Percentiles rank a stretch among this genome's conserved stretches.
These are phyloP conservation scores for Beverwykella pulmonaria DNA, from an alignment of 495 filamentous ascomycete species.

Conservation along the genomic window DNA sequence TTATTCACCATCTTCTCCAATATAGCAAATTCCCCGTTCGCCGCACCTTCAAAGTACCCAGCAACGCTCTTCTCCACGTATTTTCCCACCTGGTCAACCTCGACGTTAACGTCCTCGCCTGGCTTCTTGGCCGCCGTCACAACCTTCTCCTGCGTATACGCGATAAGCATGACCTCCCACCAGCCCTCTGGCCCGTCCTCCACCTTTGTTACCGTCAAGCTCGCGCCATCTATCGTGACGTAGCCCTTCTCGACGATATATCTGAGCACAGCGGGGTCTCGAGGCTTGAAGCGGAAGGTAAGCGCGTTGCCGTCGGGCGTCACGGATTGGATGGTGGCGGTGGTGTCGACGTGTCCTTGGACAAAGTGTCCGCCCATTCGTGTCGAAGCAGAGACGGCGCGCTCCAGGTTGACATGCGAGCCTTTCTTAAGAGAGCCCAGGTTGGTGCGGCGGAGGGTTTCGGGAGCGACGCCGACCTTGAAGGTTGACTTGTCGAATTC, in stretches of 20 bases:
- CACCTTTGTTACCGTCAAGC: constrained; percentile 86
- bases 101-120: constrained; percentile 92
- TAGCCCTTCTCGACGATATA: constrained; percentile 98
- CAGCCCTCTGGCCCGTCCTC: constrained; percentile 63
- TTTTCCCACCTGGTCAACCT: constrained; percentile 98
- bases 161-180: constrained; percentile 98
- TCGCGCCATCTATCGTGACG: constrained; percentile 93
- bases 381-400: constrained; percentile 82
- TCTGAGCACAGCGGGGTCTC: constrained; percentile 64
- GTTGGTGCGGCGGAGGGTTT: constrained; percentile 95
- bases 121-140: constrained; percentile 77
- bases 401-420: constrained; percentile 83
- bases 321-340: constrained; percentile 68
- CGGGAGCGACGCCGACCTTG: constrained; percentile 93
- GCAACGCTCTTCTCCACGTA: constrained; percentile 94
- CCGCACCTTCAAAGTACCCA: constrained; percentile 62
- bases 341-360: constrained; percentile 94
- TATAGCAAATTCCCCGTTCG: constrained; percentile 61
- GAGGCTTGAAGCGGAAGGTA: constrained; percentile 78
- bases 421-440: constrained; percentile 67
- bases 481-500: constrained; percentile 69
- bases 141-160: constrained; percentile 95
- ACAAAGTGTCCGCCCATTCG: constrained; percentile 89
- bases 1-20: constrained; percentile 82
- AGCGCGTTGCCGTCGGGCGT: constrained; percentile 84